A percentile compares a stretch with the other conserved stretches of the same genome.
Conservation (phyloP, 345 rosid genomes). For the Gossypium turneri region DNA sequence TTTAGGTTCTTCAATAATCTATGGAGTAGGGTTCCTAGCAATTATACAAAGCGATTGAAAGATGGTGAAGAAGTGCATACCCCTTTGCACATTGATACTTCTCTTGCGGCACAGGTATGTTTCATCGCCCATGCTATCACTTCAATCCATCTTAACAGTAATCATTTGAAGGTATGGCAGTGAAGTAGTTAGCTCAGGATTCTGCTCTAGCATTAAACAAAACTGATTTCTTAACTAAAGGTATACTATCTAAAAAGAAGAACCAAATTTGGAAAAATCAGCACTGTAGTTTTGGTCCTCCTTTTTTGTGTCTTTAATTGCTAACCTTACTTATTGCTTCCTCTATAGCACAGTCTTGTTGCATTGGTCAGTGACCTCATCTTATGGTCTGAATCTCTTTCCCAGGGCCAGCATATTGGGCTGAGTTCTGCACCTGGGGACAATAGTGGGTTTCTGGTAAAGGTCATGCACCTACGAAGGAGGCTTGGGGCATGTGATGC, state of each 20-base stretch:
- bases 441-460: constrained; percentile 20
- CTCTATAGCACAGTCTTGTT: constrained; percentile 4
- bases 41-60: constrained; percentile 47
- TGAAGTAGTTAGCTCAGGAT: neutral
- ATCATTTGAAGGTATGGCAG: neutral
- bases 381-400: constrained; percentile 16
- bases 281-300: neutral
- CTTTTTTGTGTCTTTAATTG: neutral
- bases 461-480: constrained; percentile 11
- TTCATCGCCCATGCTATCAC: neutral
- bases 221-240: neutral
- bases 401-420: constrained; percentile 30
- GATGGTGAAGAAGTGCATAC: constrained; percentile 48
- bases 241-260: neutral
- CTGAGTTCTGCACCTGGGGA: constrained; percentile 17
- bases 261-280: neutral
- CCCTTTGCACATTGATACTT: constrained; percentile 18
- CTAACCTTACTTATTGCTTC: neutral
- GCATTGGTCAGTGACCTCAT: constrained; percentile 3
- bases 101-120: constrained; percentile 30
- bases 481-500: constrained; percentile 17
- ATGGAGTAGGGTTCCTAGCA: constrained; percentile 27
- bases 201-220: neutral
- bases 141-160: neutral
- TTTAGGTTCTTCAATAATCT: constrained; percentile 28